Evolutionary conservation across 2,329 filamentous ascomycete species (phyloP).

Genomic region (Curvularia lunata): DNA sequence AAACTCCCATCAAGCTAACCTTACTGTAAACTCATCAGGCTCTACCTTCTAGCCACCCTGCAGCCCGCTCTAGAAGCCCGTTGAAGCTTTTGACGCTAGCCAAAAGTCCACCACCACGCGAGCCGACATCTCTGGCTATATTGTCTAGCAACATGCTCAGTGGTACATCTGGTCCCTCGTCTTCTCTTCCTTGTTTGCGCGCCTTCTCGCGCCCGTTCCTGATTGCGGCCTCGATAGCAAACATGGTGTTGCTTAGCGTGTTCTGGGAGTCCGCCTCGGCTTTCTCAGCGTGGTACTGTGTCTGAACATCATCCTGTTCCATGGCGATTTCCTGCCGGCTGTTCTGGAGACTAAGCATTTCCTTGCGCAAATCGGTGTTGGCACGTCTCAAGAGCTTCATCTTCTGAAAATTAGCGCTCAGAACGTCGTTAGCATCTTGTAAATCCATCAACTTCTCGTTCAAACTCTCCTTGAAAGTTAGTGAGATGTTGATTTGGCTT

Average conservation of each 20-base stretch:
- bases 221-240: slow-evolving; percentile 48
- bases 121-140: slow-evolving; percentile 38
- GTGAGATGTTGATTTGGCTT: slow-evolving; percentile 56
- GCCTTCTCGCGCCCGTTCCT: slow-evolving; percentile 43
- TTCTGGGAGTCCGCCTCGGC: slow-evolving; percentile 33
- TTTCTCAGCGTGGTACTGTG: slow-evolving; percentile 36
- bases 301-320: slow-evolving; percentile 57
- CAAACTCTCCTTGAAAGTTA: slow-evolving; percentile 57
- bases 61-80: slow-evolving; percentile 40
- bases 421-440: slow-evolving; percentile 60
- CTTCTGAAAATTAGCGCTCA: slow-evolving; percentile 55
- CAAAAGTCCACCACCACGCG: slow-evolving; percentile 42
- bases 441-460: slow-evolving; percentile 58
- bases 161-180: slow-evolving; percentile 43
- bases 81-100: slow-evolving; percentile 43
- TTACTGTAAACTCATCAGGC: slow-evolving; percentile 21
- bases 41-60: slow-evolving; percentile 46
- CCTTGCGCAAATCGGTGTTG: slow-evolving; percentile 54
- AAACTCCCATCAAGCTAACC: slow-evolving; percentile 7
- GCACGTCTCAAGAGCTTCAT: slow-evolving; percentile 54
- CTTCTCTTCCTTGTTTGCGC: slow-evolving; percentile 35
- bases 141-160: slow-evolving; percentile 42
- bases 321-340: slow-evolving; percentile 58
- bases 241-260: slow-evolving; percentile 40
- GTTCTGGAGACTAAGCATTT: slow-evolving; percentile 56